Evolutionary conservation across 164 flowering plant genomes (phyloP).

Genomic region (Stephania japonica): DNA sequence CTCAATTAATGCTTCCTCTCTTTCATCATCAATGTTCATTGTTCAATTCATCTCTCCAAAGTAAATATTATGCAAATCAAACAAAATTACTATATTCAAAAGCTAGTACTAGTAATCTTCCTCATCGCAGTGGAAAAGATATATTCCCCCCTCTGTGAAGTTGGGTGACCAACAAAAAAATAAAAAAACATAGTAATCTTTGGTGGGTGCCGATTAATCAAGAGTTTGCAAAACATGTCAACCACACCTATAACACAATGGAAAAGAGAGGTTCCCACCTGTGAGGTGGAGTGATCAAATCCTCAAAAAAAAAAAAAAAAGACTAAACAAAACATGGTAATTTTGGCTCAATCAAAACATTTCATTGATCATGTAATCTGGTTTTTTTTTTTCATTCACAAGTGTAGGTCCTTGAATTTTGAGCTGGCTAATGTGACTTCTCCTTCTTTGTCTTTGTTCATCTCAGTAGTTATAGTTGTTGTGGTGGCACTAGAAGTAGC

Average conservation of each 20-base stretch:
- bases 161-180: too few relatives aligned
- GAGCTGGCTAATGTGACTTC: slow-evolving; percentile 11
- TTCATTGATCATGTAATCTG: not conserved
- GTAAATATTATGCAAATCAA: too few relatives aligned
- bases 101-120: too few relatives aligned
- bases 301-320: not conserved
- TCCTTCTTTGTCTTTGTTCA: slow-evolving; percentile 3
- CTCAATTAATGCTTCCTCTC: slow-evolving; percentile 33
- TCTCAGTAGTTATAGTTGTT: too few relatives aligned
- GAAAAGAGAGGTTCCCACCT: too few relatives aligned
- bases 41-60: too few relatives aligned
- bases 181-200: too few relatives aligned
- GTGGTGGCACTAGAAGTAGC: not conserved
- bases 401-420: slow-evolving; percentile 9
- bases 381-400: slow-evolving; percentile 1
- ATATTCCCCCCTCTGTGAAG: not conserved
- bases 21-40: not conserved
- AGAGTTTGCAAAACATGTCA: too few relatives aligned
- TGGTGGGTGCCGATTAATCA: too few relatives aligned
- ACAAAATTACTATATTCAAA: too few relatives aligned
- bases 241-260: too few relatives aligned
- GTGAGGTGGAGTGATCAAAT: too few relatives aligned
- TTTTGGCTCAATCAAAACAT: not conserved
- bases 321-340: slow-evolving; percentile 1
- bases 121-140: not conserved